These are phyloP conservation scores for Monsonia emarginata DNA, from an alignment of 441 rosid genomes.

Conservation along the genomic window DNA sequence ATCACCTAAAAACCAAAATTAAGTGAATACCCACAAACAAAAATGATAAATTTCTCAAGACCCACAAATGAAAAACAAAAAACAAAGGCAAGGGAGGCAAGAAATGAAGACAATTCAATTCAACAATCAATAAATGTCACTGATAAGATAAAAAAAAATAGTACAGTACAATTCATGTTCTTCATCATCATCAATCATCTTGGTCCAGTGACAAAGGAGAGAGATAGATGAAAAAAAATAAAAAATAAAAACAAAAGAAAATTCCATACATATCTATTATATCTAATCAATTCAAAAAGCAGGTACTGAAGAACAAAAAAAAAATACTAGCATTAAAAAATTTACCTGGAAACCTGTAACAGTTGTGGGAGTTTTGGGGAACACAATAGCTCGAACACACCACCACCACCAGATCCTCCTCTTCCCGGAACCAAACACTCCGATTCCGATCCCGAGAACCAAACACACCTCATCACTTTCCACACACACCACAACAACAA, in stretches of 20 bases:
- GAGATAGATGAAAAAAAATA: not conserved
- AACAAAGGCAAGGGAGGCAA: slow-evolving; percentile 1
- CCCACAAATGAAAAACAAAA: not conserved
- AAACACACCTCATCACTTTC: slow-evolving; percentile 25
- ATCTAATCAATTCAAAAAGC: slow-evolving; percentile 5
- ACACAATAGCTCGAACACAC: slow-evolving; percentile 41
- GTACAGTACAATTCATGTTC: slow-evolving; percentile 1
- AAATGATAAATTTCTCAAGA: not conserved
- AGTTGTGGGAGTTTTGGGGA: slow-evolving; percentile 52
- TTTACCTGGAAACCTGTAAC: slow-evolving; percentile 47
- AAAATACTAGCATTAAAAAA: slow-evolving; percentile 25
- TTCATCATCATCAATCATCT: not conserved
- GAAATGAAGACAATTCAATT: not conserved
- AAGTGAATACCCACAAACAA: not conserved
- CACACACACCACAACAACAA: slow-evolving; percentile 16
- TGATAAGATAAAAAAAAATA: not conserved
- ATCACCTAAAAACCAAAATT: not conserved
- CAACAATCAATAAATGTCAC: slow-evolving; percentile 2
- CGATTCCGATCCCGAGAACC: slow-evolving; percentile 44
- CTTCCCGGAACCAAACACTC: slow-evolving; percentile 22
- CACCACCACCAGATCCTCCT: slow-evolving; percentile 37
- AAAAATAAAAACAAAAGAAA: slow-evolving; percentile 5
- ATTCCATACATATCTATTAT: not conserved
- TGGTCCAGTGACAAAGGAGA: too few species aligned
- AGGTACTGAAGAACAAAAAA: slow-evolving; percentile 16